Evolutionary conservation across 768 basidiomycete species (phyloP).

Genomic region (Ephemerocybe angulata): DNA sequence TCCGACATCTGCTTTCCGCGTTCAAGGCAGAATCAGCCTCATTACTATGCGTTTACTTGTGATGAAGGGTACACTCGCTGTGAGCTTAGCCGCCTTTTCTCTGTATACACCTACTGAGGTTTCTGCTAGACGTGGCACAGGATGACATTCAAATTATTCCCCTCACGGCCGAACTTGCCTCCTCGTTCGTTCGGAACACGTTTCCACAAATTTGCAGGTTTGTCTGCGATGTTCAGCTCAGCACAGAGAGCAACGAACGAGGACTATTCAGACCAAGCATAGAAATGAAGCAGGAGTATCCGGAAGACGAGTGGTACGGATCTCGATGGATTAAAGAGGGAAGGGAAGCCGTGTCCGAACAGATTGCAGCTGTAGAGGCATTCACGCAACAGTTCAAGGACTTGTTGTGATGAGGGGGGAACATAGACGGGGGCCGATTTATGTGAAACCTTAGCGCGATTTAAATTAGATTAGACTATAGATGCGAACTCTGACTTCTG

Average conservation of each 20-base stretch:
- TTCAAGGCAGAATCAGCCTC: no score
- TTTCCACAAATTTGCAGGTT: constrained; percentile 7
- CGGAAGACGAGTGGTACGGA: constrained; percentile 42
- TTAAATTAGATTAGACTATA: neutral
- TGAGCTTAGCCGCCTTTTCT: no score
- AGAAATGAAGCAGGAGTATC: constrained; percentile 40
- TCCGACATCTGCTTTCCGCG: no score
- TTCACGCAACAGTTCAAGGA: neutral
- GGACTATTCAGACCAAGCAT: constrained; percentile 37
- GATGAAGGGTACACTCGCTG: no score
- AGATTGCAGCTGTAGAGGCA: neutral
- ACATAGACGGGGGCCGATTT: neutral
- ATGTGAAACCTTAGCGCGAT: no score
- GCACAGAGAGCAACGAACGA: constrained; percentile 3
- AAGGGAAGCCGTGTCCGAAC: neutral
- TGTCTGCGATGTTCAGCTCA: constrained; percentile 15
- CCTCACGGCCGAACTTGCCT: constrained; percentile 4
- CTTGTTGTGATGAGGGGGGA: neutral
- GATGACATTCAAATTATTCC: constrained; percentile 27
- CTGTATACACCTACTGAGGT: neutral
- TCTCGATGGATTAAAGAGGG: constrained; percentile 31
- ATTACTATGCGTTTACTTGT: no score
- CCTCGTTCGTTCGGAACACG: constrained; percentile 6
- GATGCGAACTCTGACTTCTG: neutral
- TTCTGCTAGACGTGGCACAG: constrained; percentile 30